These are phyloP conservation scores for Mercurialis annua DNA, from an alignment of 345 rosid genomes.

Conservation along the genomic window DNA sequence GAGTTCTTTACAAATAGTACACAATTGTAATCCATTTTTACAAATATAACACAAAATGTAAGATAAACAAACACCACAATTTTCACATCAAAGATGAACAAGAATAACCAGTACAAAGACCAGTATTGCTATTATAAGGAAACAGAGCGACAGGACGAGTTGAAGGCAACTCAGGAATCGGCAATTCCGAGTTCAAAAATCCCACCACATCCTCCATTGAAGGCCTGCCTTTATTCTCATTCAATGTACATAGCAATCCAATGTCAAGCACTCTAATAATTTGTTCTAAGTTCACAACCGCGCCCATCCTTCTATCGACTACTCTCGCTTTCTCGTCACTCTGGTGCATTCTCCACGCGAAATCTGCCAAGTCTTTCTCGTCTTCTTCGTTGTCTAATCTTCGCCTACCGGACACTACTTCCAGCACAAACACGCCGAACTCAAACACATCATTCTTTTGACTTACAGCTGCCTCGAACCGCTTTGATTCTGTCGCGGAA, in stretches of 20 bases:
- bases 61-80: too few species aligned
- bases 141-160: constrained; percentile 39
- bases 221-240: constrained; percentile 48
- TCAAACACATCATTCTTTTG: constrained; percentile 44
- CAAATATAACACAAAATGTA: too few species aligned
- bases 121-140: constrained; percentile 43
- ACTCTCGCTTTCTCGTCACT: constrained; percentile 33
- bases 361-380: constrained; percentile 43
- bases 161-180: constrained; percentile 35
- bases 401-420: constrained; percentile 44
- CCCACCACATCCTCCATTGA: constrained; percentile 36
- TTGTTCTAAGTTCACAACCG: constrained; percentile 38
- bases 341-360: constrained; percentile 48
- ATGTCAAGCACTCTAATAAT: constrained; percentile 39
- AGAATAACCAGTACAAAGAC: constrained; percentile 37
- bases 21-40: too few species aligned
- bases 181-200: constrained; percentile 26
- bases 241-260: constrained; percentile 41
- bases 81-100: constrained; percentile 41
- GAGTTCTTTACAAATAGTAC: too few species aligned
- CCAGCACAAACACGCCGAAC: constrained; percentile 44
- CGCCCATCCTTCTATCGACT: constrained; percentile 49
- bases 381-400: constrained; percentile 32
- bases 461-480: constrained; percentile 39
- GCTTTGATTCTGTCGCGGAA: constrained; percentile 24